Percentiles rank a stretch among this genome's conserved stretches.
These are phyloP conservation scores for Hypomyces perniciosus DNA, from an alignment of 2,329 filamentous ascomycete species.

Conservation along the genomic window DNA sequence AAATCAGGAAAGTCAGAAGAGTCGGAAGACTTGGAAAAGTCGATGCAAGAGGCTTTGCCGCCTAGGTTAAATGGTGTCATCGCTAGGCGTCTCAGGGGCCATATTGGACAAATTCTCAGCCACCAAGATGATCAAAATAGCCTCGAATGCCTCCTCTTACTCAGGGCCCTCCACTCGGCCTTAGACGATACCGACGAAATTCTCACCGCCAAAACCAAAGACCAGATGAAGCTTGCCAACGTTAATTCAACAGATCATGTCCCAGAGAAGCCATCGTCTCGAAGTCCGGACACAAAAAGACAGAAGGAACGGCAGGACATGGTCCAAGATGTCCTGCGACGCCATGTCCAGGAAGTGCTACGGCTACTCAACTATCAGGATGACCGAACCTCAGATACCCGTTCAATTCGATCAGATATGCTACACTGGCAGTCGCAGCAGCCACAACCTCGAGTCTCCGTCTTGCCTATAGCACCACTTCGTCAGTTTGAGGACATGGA, in stretches of 20 bases:
- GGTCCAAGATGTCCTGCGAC: conserved; percentile 41
- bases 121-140: conserved; percentile 18
- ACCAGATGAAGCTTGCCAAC: not conserved
- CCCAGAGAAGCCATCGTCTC: not conserved
- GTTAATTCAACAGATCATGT: not conserved
- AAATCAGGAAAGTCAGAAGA: no score
- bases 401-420: conserved; percentile 18
- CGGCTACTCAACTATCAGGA: conserved; percentile 38
- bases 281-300: not conserved
- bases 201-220: conserved; percentile 29
- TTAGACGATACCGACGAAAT: conserved; percentile 38
- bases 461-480: conserved; percentile 6
- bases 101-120: conserved; percentile 21
- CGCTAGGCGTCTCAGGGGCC: conserved; percentile 20
- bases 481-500: conserved; percentile 40
- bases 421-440: conserved; percentile 10
- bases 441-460: not conserved
- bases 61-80: conserved; percentile 19
- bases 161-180: conserved; percentile 35
- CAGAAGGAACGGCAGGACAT: conserved; percentile 27
- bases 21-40: no score
- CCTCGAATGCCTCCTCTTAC: conserved; percentile 26
- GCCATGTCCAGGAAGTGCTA: conserved; percentile 45
- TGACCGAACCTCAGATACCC: conserved; percentile 22
- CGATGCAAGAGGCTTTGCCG: conserved; percentile 11